Evolutionary conservation across 2,329 filamentous ascomycete genomes (phyloP).

Genomic region (Cercospora zeae-maydis): DNA sequence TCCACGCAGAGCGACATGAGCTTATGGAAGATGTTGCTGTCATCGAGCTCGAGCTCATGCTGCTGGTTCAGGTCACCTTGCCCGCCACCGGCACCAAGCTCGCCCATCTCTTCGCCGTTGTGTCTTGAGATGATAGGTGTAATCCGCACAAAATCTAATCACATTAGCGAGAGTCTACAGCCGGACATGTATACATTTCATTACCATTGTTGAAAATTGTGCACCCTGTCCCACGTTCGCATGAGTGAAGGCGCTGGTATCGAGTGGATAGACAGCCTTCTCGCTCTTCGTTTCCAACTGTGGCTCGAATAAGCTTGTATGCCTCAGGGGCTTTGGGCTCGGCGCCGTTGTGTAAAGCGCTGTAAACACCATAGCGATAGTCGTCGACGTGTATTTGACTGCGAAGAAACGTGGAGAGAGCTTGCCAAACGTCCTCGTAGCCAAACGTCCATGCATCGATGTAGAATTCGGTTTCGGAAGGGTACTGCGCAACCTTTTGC

Average conservation of each 20-base stretch:
- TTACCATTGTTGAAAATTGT: slow-evolving; percentile 43
- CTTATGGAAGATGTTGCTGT: slow-evolving; percentile 47
- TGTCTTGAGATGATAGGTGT: slow-evolving; percentile 69
- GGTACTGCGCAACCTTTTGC: slow-evolving; percentile 63
- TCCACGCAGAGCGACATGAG: slow-evolving; percentile 52
- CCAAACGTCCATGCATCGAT: slow-evolving; percentile 88
- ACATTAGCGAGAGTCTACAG: slow-evolving; percentile 29
- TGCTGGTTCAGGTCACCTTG: slow-evolving; percentile 68
- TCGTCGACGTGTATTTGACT: slow-evolving; percentile 76
- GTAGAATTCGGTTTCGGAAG: slow-evolving; percentile 73
- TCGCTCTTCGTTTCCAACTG: slow-evolving; percentile 67
- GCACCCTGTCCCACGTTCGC: slow-evolving; percentile 69
- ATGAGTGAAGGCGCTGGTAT: slow-evolving; percentile 72
- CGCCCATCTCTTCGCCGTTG: slow-evolving; percentile 56
- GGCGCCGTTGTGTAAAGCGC: slow-evolving; percentile 49
- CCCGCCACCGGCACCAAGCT: slow-evolving; percentile 75
- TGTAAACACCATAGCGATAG: slow-evolving; percentile 74
- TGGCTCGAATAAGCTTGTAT: slow-evolving; percentile 67
- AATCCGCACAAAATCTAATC: slow-evolving; percentile 63
- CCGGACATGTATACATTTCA: neutral
- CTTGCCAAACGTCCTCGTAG: slow-evolving; percentile 89
- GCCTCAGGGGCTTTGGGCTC: slow-evolving; percentile 54
- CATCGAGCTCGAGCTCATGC: slow-evolving; percentile 61
- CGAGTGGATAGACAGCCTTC: slow-evolving; percentile 66
- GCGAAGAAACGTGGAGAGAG: slow-evolving; percentile 66